A percentile compares a stretch with the other conserved stretches of the same genome.
Evolutionary conservation across 257 asterid species (phyloP).

Genomic region (Primulina tabacum): DNA sequence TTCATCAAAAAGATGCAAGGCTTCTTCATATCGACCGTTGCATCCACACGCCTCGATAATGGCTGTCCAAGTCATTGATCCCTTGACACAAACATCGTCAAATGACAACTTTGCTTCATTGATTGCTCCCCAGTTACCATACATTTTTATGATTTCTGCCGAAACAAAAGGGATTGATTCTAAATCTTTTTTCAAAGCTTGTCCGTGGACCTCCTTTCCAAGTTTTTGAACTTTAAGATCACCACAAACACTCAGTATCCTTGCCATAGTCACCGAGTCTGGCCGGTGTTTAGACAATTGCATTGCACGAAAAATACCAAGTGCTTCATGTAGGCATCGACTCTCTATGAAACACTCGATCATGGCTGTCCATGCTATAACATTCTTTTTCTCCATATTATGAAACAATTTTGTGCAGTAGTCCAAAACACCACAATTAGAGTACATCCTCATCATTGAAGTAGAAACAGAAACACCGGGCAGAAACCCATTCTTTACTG

Average conservation of each 20-base stretch:
- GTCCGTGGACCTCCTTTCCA: constrained; percentile 81
- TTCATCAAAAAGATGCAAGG: constrained; percentile 49
- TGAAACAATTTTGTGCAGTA: constrained; percentile 59
- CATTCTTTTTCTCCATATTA: constrained; percentile 62
- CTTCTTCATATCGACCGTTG: constrained; percentile 45
- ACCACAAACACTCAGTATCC: constrained; percentile 55
- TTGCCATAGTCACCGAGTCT: constrained; percentile 73
- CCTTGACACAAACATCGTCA: constrained; percentile 54
- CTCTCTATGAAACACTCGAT: constrained; percentile 66
- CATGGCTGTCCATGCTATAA: constrained; percentile 91
- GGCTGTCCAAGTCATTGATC: constrained; percentile 84
- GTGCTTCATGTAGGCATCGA: constrained; percentile 46
- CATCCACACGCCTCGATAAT: constrained; percentile 66
- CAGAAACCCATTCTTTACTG: constrained; percentile 52
- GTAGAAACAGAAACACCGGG: constrained; percentile 58
- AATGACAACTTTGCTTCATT: constrained; percentile 57
- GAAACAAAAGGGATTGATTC: constrained; percentile 58
- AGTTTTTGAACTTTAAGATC: constrained; percentile 43
- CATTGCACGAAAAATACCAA: constrained; percentile 64
- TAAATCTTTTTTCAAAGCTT: constrained; percentile 56
- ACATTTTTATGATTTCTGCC: constrained; percentile 71
- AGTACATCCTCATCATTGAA: constrained; percentile 89
- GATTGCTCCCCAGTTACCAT: constrained; percentile 54
- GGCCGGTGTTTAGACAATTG: constrained; percentile 78
- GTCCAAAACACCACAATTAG: constrained; percentile 53